Evolutionary conservation across 2,329 filamentous ascomycete species (phyloP), one percentile per base, ranked within the genome.

Genomic region (Ascochyta koolunga): DNA sequence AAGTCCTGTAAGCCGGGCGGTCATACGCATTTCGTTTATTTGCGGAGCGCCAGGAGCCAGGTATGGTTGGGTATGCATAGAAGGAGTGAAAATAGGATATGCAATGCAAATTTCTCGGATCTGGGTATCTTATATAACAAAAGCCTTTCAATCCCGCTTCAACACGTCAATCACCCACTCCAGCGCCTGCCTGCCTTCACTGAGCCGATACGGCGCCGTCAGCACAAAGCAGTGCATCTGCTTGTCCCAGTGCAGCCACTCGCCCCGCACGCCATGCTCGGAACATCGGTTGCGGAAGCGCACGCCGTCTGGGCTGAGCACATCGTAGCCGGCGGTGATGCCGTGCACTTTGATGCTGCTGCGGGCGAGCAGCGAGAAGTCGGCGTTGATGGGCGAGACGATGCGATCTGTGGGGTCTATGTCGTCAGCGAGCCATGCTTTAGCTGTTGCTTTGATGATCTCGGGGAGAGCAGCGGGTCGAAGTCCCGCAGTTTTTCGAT

Each of bases 221-320:
- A 86, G 66, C 1, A 81, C 77, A 46, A 85, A 86, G 54, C 81
- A 84, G 66, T 86, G 84, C 81, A 86, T 86, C 69, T 85, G 81
- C 16, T 79, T 79, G 16, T 83, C 78, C 83, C 84, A 86, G 9
- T 83, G 73, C 35, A 86, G 59, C 84, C 84, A 86, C 50, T 82
- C 73, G 0, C 84, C 84, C 1, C 68, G 42, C 0, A 86, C 76
- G 0, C 68, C 65, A 15, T 70, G 64, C 37, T 78, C 65, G 24
- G 73, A 71, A 6, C 78, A 80, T 48, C 74, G 77, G 2, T 82
- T 76, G 5, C 80, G 65, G 42, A 85, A 82, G 0, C 76, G 57
- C 1, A 82, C 33, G 1, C 78, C 81, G 58, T 86, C 83, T 0
- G 83, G 82, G 0, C 76, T 74, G 2, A 86, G 67, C 0, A 86